Evolutionary conservation across 257 asterid genomes (phyloP).

Genomic region (Scutellaria barbata): DNA sequence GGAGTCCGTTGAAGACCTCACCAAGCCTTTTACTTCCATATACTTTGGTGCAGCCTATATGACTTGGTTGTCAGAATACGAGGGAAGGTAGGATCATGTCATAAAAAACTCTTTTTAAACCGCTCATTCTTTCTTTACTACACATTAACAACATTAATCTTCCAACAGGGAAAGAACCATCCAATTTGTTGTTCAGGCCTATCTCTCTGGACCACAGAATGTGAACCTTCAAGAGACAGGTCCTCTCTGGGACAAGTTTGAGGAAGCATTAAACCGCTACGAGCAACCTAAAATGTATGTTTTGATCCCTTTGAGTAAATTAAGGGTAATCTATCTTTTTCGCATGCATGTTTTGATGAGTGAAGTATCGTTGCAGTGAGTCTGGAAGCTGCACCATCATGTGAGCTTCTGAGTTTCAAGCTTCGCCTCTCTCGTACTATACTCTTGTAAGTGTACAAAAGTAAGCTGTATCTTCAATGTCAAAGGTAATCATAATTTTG

Average conservation of each 20-base stretch:
- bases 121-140: background rate
- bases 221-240: conserved; percentile 76
- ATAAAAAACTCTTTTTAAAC: conserved; percentile 5
- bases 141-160: background rate
- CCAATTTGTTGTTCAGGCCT: conserved; percentile 83
- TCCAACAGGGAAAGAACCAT: conserved; percentile 72
- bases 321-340: background rate
- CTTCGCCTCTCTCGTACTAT: conserved; percentile 14
- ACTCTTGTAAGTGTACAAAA: conserved; percentile 16
- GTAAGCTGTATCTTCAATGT: background rate
- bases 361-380: conserved; percentile 46
- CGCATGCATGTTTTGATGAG: conserved; percentile 18
- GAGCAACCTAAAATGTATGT: conserved; percentile 55
- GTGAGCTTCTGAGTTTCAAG: conserved; percentile 46
- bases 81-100: conserved; percentile 64
- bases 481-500: conserved; percentile 18
- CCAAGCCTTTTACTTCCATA: conserved; percentile 85
- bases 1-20: conserved; percentile 84
- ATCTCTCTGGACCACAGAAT: conserved; percentile 81
- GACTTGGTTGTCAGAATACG: conserved; percentile 85
- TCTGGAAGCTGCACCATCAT: conserved; percentile 62
- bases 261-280: conserved; percentile 64
- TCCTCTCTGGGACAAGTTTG: conserved; percentile 65
- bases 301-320: background rate
- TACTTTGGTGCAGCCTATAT: conserved; percentile 96